phyloP scores from a whole-genome alignment of 1,139 yeast genomes.

The Nakaseomyces kungkrabaensis region DNA sequence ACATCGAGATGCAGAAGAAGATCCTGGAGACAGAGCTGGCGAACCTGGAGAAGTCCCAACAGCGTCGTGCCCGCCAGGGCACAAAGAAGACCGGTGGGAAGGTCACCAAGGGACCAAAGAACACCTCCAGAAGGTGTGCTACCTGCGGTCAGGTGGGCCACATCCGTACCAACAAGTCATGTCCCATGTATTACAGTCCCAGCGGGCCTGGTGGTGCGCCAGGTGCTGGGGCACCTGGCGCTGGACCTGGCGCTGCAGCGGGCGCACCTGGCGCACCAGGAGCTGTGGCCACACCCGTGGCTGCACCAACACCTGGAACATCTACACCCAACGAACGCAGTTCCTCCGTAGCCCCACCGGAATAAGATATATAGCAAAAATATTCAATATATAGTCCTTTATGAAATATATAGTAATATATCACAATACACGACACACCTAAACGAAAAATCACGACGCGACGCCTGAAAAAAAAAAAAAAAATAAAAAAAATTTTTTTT shows the following conservation, averaged over 20 bases:
- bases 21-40: conserved; percentile 79
- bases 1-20: conserved; percentile 68
- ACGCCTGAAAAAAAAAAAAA: no score
- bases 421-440: no score
- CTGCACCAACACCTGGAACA: no score
- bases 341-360: no score
- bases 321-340: no score
- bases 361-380: no score
- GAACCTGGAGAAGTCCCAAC: conserved; percentile 66
- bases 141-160: conserved; percentile 96
- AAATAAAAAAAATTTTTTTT: no score
- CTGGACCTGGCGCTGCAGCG: conserved; percentile 5
- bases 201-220: conserved; percentile 3
- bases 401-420: background rate
- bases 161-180: conserved; percentile 74
- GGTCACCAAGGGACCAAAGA: conserved; percentile 34
- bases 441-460: background rate
- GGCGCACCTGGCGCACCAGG: conserved; percentile 4
- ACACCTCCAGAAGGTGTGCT: conserved; percentile 79
- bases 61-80: conserved; percentile 48
- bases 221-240: conserved; percentile 4
- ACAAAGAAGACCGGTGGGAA: conserved; percentile 37
- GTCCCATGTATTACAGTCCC: conserved; percentile 65
- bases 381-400: no score
- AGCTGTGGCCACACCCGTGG: background rate